A percentile compares a stretch with the other conserved stretches of the same genome.
Conservation (phyloP, 2,329 filamentous ascomycete species). For the Dothidotthia symphoricarpi region DNA sequence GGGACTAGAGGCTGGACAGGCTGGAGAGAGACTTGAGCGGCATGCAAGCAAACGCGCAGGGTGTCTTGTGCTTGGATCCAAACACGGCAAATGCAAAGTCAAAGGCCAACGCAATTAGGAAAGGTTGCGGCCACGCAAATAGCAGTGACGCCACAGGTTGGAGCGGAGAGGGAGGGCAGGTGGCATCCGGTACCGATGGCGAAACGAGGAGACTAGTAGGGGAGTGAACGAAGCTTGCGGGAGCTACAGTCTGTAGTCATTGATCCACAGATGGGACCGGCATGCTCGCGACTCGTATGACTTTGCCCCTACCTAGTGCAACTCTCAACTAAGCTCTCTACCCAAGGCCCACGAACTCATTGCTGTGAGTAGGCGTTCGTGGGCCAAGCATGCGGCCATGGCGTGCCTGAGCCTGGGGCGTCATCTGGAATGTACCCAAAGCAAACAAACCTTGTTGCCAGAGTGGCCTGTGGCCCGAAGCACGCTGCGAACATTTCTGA, state of each 20-base stretch:
- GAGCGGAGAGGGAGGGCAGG: slow-evolving; percentile 29
- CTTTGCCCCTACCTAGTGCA: slow-evolving; percentile 41
- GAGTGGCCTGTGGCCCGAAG: no score
- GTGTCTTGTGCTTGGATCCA: slow-evolving; percentile 40
- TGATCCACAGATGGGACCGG: slow-evolving; percentile 33
- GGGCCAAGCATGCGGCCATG: no score
- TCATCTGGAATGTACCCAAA: no score
- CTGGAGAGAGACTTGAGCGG: slow-evolving; percentile 29
- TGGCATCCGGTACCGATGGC: slow-evolving; percentile 35
- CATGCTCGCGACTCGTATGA: slow-evolving; percentile 40
- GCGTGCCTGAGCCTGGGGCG: no score
- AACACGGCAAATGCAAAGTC: slow-evolving; percentile 30
- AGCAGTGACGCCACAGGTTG: slow-evolving; percentile 32
- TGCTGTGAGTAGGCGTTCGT: neutral
- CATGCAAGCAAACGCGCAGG: slow-evolving; percentile 35
- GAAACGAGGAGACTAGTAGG: slow-evolving; percentile 40
- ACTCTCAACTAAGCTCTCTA: slow-evolving; percentile 35
- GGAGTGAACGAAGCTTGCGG: slow-evolving; percentile 35
- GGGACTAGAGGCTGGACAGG: slow-evolving; percentile 29
- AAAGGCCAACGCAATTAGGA: slow-evolving; percentile 30
- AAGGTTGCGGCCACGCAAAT: slow-evolving; percentile 33
- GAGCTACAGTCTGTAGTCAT: slow-evolving; percentile 38
- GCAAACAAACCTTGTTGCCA: no score
- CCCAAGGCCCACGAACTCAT: slow-evolving; percentile 25
- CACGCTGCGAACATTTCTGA: no score